Evolutionary conservation across 768 basidiomycete species (phyloP), one percentile per base, ranked within the genome.

Genomic region (Mycena capillaripes): DNA sequence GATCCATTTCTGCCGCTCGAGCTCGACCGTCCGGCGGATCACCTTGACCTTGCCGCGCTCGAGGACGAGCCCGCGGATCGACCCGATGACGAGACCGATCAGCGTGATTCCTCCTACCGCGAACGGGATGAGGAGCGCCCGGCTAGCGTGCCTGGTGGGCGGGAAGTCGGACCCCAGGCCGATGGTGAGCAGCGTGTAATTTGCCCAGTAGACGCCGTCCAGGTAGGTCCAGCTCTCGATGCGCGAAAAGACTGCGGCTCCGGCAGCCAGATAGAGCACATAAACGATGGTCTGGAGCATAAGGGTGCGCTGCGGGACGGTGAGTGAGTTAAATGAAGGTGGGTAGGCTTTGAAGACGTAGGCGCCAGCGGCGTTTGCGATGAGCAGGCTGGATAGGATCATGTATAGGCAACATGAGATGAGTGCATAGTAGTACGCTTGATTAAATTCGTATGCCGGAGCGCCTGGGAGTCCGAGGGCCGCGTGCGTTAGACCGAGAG

Each of bases 251-350:
- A 86, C 76, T 0, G 80, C 84, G 1, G 82, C 85, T 17, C 84
- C 83, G 6, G 82, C 74, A 2, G 84, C 81, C 27, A 86, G 81
- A 59, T 86, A 86, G 4, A 83, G 66, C 1, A 82, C 77, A 73
- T 84, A 86, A 3, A 81, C 70, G 42, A 83, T 82, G 23, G 84
- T 83, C 69, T 86, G 84, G 6, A 86, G 81, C 86, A 86, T 86
- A 10, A 86, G 72, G 0, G 82, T 85, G 12, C 84, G 82, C 71
- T 86, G 86, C 4, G 85, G 81, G 16, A 81, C 77, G 14, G 83
- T 83, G 36, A 85, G 79, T 11, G 78, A 77, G 21, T 80, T 76
- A 58, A 85, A 84, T 1, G 82, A 81, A 1, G 85, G 76, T 23
- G 78, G 79, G 66, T 84, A 86, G 1, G 81, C 83, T 38, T 80